Percentiles rank a stretch among this genome's conserved stretches.
Evolutionary conservation across 495 filamentous ascomycete species (phyloP).

Genomic region (Penicillium pulvis): DNA sequence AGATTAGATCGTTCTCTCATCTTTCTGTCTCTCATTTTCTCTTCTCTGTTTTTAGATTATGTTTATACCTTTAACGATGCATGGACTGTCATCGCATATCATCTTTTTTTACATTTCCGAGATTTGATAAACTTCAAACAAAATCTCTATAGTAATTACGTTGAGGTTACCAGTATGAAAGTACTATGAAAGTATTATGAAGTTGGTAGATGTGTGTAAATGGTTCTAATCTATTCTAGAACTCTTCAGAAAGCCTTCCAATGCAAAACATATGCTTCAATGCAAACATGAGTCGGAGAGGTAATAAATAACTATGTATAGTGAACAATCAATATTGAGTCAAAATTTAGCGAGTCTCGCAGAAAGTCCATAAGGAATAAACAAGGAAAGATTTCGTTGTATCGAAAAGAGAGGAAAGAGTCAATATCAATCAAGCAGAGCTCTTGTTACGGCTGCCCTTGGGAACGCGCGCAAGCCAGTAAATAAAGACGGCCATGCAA

Average conservation of each 20-base stretch:
- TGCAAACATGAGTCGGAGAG: not conserved
- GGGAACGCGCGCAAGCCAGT: conserved; percentile 78
- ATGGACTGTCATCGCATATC: not conserved
- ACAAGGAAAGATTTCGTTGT: conserved; percentile 1
- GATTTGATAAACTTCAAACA: no score
- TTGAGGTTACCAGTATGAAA: no score
- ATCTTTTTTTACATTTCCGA: not conserved
- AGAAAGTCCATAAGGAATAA: not conserved
- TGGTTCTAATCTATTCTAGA: conserved; percentile 5
- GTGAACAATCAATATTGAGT: not conserved
- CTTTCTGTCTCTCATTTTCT: conserved; percentile 4
- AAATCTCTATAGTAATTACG: no score
- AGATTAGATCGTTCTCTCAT: conserved; percentile 5
- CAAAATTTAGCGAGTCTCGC: not conserved
- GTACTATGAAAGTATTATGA: no score
- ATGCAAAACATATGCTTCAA: not conserved
- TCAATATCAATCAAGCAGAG: conserved; percentile 3
- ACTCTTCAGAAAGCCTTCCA: not conserved
- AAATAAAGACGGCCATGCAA: conserved; percentile 65
- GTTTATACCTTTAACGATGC: conserved; percentile 1
- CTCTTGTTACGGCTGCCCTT: conserved; percentile 54
- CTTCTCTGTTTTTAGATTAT: conserved; percentile 4
- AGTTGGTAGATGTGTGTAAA: not conserved
- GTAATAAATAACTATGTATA: not conserved
- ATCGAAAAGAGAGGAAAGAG: not conserved